These are phyloP conservation scores for Eucalyptus marginata DNA, from an alignment of 345 rosid species.

Conservation along the genomic window DNA sequence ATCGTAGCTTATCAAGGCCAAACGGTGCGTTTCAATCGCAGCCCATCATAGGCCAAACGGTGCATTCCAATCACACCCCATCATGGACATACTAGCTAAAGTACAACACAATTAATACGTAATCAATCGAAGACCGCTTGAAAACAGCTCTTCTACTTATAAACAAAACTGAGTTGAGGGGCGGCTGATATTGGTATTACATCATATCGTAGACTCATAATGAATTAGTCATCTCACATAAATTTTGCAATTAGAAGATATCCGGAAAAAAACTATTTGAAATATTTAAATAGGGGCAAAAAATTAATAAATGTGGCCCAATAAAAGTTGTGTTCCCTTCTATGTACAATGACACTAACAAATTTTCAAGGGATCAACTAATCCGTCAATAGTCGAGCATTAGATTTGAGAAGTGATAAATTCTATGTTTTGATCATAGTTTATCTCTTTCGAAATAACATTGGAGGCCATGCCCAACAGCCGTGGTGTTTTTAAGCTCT, in stretches of 20 bases:
- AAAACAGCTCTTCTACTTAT: no score
- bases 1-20: no score
- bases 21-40: no score
- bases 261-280: background rate
- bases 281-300: background rate
- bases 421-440: background rate
- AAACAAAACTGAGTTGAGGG: no score
- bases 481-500: background rate
- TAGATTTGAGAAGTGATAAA: background rate
- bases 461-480: background rate
- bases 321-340: background rate
- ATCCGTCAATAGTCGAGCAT: background rate
- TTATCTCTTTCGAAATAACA: background rate
- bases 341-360: background rate
- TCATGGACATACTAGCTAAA: no score
- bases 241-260: background rate
- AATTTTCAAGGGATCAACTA: background rate
- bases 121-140: no score
- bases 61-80: no score
- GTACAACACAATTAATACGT: no score
- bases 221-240: background rate
- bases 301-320: background rate
- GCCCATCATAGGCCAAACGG: no score
- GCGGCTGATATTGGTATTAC: background rate
- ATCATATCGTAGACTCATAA: background rate